Evolutionary conservation across 2,329 filamentous ascomycete genomes (phyloP).

Genomic region (Bipolaris zeicola): DNA sequence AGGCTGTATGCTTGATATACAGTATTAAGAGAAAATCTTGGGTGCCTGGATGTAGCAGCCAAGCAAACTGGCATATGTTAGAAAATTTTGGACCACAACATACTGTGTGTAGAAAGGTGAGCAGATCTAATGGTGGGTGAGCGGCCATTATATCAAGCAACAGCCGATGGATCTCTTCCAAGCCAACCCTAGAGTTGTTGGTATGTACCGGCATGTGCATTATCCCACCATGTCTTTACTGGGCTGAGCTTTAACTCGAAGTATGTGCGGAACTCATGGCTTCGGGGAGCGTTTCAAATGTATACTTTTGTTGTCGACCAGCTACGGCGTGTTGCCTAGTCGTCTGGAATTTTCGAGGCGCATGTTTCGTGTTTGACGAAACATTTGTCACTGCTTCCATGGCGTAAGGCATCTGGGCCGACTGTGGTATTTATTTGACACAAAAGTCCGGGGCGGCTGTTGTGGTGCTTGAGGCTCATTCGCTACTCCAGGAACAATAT

Average conservation of each 20-base stretch:
- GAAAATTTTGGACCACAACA: background rate
- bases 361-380: too few species aligned
- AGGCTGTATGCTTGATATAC: background rate
- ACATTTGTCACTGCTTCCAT: too few species aligned
- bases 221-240: background rate
- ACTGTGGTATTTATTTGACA: too few species aligned
- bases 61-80: background rate
- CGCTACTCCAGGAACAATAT: too few species aligned
- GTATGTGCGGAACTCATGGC: background rate
- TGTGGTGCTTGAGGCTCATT: too few species aligned
- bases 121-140: background rate
- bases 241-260: background rate
- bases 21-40: background rate
- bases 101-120: background rate
- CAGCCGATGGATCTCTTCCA: background rate
- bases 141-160: background rate
- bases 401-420: too few species aligned
- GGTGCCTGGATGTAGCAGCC: background rate
- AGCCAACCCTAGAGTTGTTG: background rate
- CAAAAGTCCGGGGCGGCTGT: too few species aligned
- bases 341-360: too few species aligned
- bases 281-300: too few species aligned
- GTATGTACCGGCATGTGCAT: background rate
- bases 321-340: too few species aligned
- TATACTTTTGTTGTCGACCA: too few species aligned